phyloP scores from a whole-genome alignment of 495 filamentous ascomycete genomes.

The Lasiosphaeriaceae sp. region DNA sequence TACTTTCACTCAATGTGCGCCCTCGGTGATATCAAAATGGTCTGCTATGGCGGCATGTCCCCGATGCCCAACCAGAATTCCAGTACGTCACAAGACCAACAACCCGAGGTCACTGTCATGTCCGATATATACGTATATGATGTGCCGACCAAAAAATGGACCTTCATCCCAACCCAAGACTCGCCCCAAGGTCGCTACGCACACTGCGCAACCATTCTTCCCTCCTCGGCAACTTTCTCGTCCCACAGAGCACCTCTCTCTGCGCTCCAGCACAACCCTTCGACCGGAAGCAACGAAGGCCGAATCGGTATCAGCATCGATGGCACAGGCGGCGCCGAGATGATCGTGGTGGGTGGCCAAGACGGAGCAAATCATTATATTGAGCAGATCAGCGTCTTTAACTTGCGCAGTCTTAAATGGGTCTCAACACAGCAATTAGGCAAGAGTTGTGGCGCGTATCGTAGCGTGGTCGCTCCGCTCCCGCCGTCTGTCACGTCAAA shows the following conservation, averaged over 20 bases:
- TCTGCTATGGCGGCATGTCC: slow-evolving; percentile 98
- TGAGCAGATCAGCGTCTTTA: slow-evolving; percentile 97
- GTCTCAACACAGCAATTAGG: slow-evolving; percentile 79
- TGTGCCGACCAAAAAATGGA: slow-evolving; percentile 81
- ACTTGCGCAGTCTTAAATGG: slow-evolving; percentile 94
- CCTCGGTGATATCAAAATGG: slow-evolving; percentile 89
- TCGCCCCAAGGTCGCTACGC: slow-evolving; percentile 93
- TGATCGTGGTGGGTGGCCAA: slow-evolving; percentile 95
- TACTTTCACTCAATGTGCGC: slow-evolving; percentile 97
- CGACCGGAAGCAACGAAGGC: slow-evolving; percentile 74
- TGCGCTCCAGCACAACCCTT: slow-evolving; percentile 83
- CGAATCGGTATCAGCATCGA: slow-evolving; percentile 82
- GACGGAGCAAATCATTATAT: slow-evolving; percentile 98
- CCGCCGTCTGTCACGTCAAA: slow-evolving; percentile 59
- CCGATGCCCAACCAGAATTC: slow-evolving; percentile 56
- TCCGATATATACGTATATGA: slow-evolving; percentile 97
- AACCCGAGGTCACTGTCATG: slow-evolving; percentile 93
- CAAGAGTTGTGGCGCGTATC: slow-evolving; percentile 90
- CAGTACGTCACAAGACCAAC: slow-evolving; percentile 56
- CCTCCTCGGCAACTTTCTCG: slow-evolving; percentile 80
- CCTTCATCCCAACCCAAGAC: slow-evolving; percentile 71
- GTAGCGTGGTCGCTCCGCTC: slow-evolving; percentile 87
- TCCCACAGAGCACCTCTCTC: slow-evolving; percentile 78
- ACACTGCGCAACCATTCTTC: slow-evolving; percentile 90
- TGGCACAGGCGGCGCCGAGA: slow-evolving; percentile 88